These are phyloP conservation scores for Chaetomiaceae sp. DNA, from an alignment of 2,329 filamentous ascomycete species.

Conservation along the genomic window DNA sequence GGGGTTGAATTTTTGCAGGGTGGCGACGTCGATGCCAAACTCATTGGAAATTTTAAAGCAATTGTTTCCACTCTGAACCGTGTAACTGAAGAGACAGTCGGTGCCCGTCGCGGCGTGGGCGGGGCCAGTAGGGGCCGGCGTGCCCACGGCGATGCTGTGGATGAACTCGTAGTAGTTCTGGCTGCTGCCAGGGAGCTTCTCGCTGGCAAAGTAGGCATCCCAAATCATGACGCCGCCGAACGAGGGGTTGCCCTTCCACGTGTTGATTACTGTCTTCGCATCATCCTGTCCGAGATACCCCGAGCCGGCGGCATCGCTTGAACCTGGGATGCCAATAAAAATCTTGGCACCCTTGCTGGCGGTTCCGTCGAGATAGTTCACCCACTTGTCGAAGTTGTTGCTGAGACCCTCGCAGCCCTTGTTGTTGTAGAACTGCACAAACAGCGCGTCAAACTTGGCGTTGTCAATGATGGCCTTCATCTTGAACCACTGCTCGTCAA, in stretches of 20 bases:
- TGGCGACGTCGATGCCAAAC: constrained; percentile 9
- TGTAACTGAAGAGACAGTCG: constrained; percentile 14
- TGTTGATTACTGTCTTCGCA: constrained; percentile 21
- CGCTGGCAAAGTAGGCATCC: constrained; percentile 26
- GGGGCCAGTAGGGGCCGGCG: constrained; percentile 8
- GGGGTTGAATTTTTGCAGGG: constrained; percentile 17
- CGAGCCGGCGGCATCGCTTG: constrained; percentile 15
- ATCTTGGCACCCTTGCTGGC: constrained; percentile 33
- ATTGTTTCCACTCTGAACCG: constrained; percentile 11
- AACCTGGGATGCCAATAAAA: constrained; percentile 35
- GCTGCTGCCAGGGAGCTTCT: constrained; percentile 16
- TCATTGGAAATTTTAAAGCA: constrained; percentile 16
- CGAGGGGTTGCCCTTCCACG: constrained; percentile 22
- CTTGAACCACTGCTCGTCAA: constrained; percentile 32
- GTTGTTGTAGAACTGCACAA: constrained; percentile 46
- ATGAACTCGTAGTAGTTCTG: constrained; percentile 23
- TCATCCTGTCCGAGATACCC: constrained; percentile 26
- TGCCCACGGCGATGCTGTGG: constrained; percentile 16
- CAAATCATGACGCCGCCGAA: constrained; percentile 33
- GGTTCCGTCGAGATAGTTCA: constrained; percentile 26
- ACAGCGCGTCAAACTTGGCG: constrained; percentile 37
- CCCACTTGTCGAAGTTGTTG: constrained; percentile 35
- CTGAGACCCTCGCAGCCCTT: constrained; percentile 32
- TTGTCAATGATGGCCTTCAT: constrained; percentile 38
- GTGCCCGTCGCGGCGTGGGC: constrained; percentile 11